Conservation (phyloP, 2,329 filamentous ascomycete genomes). For the Bertia moriformis region DNA sequence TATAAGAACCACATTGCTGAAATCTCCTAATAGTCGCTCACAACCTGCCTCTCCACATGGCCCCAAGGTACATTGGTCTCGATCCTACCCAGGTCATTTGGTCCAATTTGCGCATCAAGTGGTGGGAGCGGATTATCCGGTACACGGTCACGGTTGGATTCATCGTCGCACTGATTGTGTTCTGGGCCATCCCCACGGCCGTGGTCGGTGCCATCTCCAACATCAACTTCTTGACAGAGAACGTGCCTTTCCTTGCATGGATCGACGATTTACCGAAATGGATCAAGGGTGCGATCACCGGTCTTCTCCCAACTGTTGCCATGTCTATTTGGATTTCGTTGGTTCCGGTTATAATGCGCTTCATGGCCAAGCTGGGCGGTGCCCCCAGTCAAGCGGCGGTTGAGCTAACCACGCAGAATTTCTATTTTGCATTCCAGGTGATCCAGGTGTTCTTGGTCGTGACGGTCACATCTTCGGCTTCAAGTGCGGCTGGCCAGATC, state of each 20-base stretch:
- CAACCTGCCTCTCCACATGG: slow-evolving; percentile 75
- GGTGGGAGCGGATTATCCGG: slow-evolving; percentile 73
- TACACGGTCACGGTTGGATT: slow-evolving; percentile 56
- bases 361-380: slow-evolving; percentile 67
- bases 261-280: slow-evolving; percentile 52
- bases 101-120: slow-evolving; percentile 67
- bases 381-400: slow-evolving; percentile 67
- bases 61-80: slow-evolving; percentile 71
- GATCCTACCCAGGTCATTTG: slow-evolving; percentile 75
- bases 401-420: slow-evolving; percentile 80
- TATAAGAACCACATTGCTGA: background rate
- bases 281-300: slow-evolving; percentile 73
- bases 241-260: slow-evolving; percentile 57
- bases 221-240: slow-evolving; percentile 48
- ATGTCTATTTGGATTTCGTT: slow-evolving; percentile 75
- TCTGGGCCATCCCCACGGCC: slow-evolving; percentile 67
- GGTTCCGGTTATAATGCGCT: slow-evolving; percentile 67
- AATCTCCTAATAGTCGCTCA: slow-evolving; percentile 53
- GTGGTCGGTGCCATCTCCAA: slow-evolving; percentile 79
- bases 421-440: slow-evolving; percentile 81
- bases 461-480: slow-evolving; percentile 68
- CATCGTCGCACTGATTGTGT: slow-evolving; percentile 66
- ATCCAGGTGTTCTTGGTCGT: slow-evolving; percentile 84
- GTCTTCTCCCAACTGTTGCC: slow-evolving; percentile 66
- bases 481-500: slow-evolving; percentile 51